Conservation (phyloP, 495 filamentous ascomycete species). For the Tuber magnatum region DNA sequence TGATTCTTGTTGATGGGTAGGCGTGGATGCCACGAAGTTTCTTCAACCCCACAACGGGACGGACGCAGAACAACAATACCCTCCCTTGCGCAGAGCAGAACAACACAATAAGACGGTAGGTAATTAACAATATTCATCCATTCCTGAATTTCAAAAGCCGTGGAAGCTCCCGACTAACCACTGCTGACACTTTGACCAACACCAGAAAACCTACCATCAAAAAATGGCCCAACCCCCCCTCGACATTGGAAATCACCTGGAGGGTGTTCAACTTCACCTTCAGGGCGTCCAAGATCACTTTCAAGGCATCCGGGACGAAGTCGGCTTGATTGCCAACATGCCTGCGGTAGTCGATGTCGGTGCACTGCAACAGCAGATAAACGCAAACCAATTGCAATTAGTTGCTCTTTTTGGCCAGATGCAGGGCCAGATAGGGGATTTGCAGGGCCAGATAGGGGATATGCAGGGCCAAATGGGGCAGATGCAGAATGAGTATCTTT, state of each 20-base stretch:
- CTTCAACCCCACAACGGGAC: background rate
- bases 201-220: background rate
- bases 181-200: background rate
- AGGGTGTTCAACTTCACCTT: background rate
- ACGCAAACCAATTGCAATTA: constrained; percentile 1
- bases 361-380: background rate
- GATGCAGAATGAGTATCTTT: constrained; percentile 7
- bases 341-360: constrained; percentile 3
- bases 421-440: background rate
- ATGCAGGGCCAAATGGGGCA: no score
- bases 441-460: no score
- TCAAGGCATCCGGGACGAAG: constrained; percentile 9
- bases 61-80: background rate
- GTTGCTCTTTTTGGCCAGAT: constrained; percentile 5
- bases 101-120: background rate
- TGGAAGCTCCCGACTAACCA: background rate
- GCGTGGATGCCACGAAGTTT: no score
- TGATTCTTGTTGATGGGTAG: no score
- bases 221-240: constrained; percentile 8
- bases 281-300: background rate
- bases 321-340: constrained; percentile 18
- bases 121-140: background rate
- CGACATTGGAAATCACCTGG: background rate
- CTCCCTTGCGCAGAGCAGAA: no score
- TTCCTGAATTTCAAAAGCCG: background rate